Evolutionary conservation across 495 filamentous ascomycete genomes (phyloP).

Genomic region (Penicillium longicatenatum): DNA sequence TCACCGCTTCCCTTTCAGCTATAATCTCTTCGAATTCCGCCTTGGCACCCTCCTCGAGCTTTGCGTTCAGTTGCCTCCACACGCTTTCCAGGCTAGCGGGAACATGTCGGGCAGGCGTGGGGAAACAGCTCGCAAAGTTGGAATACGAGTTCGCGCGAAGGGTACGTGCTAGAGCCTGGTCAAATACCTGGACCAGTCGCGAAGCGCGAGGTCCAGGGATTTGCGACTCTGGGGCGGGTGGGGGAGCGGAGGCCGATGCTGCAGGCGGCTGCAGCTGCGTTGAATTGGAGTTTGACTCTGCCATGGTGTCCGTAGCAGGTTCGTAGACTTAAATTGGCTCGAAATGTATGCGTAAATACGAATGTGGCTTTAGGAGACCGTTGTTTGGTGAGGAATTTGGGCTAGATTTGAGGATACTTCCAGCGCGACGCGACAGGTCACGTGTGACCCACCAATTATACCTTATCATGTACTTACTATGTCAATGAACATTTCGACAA

Average conservation of each 20-base stretch:
- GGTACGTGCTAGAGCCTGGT: slow-evolving; percentile 66
- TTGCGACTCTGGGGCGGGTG: slow-evolving; percentile 56
- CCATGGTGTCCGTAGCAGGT: not conserved
- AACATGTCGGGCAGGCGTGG: slow-evolving; percentile 71
- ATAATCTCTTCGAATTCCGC: slow-evolving; percentile 80
- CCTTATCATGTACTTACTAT: no score
- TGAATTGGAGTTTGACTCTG: not conserved
- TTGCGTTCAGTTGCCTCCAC: slow-evolving; percentile 69
- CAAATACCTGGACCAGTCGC: slow-evolving; percentile 69
- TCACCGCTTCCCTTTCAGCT: slow-evolving; percentile 66
- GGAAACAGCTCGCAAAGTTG: slow-evolving; percentile 88
- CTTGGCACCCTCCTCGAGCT: slow-evolving; percentile 60
- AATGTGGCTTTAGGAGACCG: not conserved
- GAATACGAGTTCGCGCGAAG: slow-evolving; percentile 71
- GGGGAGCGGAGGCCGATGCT: slow-evolving; percentile 26
- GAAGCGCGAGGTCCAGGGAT: slow-evolving; percentile 76
- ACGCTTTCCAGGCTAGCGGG: slow-evolving; percentile 66
- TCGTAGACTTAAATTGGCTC: not conserved
- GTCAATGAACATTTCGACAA: no score
- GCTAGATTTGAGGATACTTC: slow-evolving; percentile 1
- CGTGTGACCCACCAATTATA: slow-evolving; percentile 15
- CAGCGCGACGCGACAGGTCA: slow-evolving; percentile 27
- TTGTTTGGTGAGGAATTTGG: slow-evolving; percentile 15
- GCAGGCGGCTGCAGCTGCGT: not conserved
- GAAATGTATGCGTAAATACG: not conserved